phyloP scores from a whole-genome alignment of 2,329 filamentous ascomycete genomes.

The Alternaria angustiovoidea region DNA sequence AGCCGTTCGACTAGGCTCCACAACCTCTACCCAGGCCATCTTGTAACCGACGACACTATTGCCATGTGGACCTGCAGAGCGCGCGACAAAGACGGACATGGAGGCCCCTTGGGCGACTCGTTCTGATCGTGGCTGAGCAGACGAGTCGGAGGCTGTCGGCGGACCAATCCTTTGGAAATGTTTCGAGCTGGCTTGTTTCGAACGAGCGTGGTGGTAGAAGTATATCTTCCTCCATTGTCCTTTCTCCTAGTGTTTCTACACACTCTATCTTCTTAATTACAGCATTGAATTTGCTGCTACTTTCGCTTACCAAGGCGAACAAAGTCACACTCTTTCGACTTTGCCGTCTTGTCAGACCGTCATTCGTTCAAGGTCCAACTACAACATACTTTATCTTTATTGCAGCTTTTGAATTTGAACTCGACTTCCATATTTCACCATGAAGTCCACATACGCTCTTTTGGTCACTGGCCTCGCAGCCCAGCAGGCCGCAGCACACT shows the following conservation, averaged over 20 bases:
- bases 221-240: conserved; percentile 41
- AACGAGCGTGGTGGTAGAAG: conserved; percentile 22
- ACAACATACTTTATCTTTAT: conserved; percentile 19
- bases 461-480: conserved; percentile 57
- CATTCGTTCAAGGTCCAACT: conserved; percentile 31
- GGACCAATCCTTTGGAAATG: conserved; percentile 27
- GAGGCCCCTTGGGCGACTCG: conserved; percentile 18
- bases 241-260: conserved; percentile 17
- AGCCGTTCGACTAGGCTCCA: conserved; percentile 28
- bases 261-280: conserved; percentile 26
- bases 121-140: conserved; percentile 38
- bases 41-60: conserved; percentile 24
- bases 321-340: conserved; percentile 40
- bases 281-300: conserved; percentile 21
- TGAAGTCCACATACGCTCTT: conserved; percentile 55
- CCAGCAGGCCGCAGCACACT: conserved; percentile 59
- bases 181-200: conserved; percentile 39
- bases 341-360: conserved; percentile 21
- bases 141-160: conserved; percentile 21
- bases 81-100: conserved; percentile 43
- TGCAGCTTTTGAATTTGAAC: conserved; percentile 34
- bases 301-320: conserved; percentile 33
- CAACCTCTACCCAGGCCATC: conserved; percentile 20
- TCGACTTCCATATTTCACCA: conserved; percentile 42
- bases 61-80: conserved; percentile 32